Evolutionary conservation across 75 land plant species (phyloP), one percentile per base, ranked within the genome.

Genomic region (Ceratopteris richardii): DNA sequence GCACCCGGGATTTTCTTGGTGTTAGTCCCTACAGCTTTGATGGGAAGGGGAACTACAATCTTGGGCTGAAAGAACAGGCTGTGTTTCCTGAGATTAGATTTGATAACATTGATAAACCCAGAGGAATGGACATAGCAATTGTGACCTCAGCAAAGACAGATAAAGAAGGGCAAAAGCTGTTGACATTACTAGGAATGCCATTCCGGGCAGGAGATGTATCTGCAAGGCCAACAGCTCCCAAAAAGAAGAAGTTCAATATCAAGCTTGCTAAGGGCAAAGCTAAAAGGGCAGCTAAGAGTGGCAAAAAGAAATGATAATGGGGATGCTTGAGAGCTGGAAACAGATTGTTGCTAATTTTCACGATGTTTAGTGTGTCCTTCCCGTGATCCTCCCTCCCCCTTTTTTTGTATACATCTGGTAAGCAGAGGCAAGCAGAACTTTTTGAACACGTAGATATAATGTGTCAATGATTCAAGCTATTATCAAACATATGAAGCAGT

Each of bases 51-150:
- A 91, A 91, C 61, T 91, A 77, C 76, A 82, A 67, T 60, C 65
- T 91, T 18, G 97, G 97, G 22, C 57, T 91, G 41, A 59, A 65
- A 9, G 97, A 91, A 13, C 88, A 84, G 58, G 75, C 75, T 61
- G 97, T 87, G 54, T 91, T 91, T 60, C 97, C 97, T 0, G 97
- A 91, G 64, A 77, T 91, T 58, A 63, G 67, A 37, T 90, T 62
- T 44, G 97, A 91, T 42, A 61, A 65, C 26, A 71, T 84, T 19
- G 97, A 84, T 31, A 77, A 69, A 54, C 64, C 67, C n/a, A 76
- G 79, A 39, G 97, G 97, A 58, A 81, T 91, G 85, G 97, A 87
- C 68, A 78, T 91, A 29, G 79, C 82, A 57, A 91, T 91, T 36
- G 52, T 73, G 11, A 91, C 97, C 46, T 79, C 88, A 1, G 97